Percentiles rank a stretch among this genome's conserved stretches.
phyloP scores from a whole-genome alignment of 2,329 filamentous ascomycete species.

The Aureobasidium vineae region DNA sequence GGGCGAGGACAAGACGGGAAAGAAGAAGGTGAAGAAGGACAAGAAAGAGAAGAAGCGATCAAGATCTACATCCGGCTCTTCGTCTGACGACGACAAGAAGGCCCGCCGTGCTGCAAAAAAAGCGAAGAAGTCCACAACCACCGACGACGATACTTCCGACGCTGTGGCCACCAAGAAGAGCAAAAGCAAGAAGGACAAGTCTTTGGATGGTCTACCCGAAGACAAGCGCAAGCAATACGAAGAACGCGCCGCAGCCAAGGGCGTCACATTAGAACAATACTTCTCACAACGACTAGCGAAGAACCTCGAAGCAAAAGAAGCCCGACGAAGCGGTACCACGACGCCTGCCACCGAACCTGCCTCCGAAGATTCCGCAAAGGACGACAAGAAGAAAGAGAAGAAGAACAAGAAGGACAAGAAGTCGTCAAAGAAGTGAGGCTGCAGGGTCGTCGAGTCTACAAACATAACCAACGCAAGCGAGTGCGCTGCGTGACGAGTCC shows the following conservation, averaged over 20 bases:
- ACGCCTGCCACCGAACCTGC: slow-evolving; percentile 6
- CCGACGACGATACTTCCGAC: slow-evolving; percentile 3
- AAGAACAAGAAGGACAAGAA: slow-evolving; percentile 30
- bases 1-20: slow-evolving; percentile 23
- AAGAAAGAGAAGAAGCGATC: slow-evolving; percentile 29
- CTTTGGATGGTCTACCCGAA: slow-evolving; percentile 35
- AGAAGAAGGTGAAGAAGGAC: slow-evolving; percentile 29
- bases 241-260: slow-evolving; percentile 37
- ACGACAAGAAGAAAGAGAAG: slow-evolving; percentile 25
- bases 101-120: slow-evolving; percentile 28
- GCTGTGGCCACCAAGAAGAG: slow-evolving; percentile 6
- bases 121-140: slow-evolving; percentile 1
- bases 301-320: slow-evolving; percentile 19
- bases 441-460: background rate
- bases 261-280: slow-evolving; percentile 37
- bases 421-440: slow-evolving; percentile 17
- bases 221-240: slow-evolving; percentile 37
- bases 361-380: slow-evolving; percentile 22
- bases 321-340: slow-evolving; percentile 16
- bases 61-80: slow-evolving; percentile 21
- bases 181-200: slow-evolving; percentile 27
- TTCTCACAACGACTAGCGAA: slow-evolving; percentile 15
- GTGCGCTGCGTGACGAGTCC: background rate
- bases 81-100: slow-evolving; percentile 29
- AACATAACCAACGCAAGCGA: background rate